Evolutionary conservation across 345 rosid species (phyloP).

Genomic region (Arabidopsis thaliana): TAIR10.1 NC_003074.8:4059501-4060000

Average conservation of each 20-base stretch:
- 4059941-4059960: conserved; percentile 7
- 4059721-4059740: neutral
- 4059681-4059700: neutral
- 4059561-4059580: neutral
- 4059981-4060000: neutral
- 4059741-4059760: conserved; percentile 8
- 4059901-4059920: conserved; percentile 15
- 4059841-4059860: conserved; percentile 25
- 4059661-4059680: conserved; percentile 1
- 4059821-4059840: too few species aligned
- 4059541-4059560: neutral
- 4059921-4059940: conserved; percentile 39
- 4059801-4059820: neutral
- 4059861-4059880: neutral
- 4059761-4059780: conserved; percentile 22
- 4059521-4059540: neutral
- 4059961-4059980: conserved; percentile 23
- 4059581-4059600: neutral
- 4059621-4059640: neutral
- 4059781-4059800: neutral
- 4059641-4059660: conserved; percentile 14
- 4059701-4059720: neutral
- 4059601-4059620: conserved; percentile 1
- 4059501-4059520: neutral
- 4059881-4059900: conserved; percentile 5